Base-by-base conservation (phyloP, 2,329 filamentous ascomycete species). In the Arachnopeziza araneosa region DNA sequence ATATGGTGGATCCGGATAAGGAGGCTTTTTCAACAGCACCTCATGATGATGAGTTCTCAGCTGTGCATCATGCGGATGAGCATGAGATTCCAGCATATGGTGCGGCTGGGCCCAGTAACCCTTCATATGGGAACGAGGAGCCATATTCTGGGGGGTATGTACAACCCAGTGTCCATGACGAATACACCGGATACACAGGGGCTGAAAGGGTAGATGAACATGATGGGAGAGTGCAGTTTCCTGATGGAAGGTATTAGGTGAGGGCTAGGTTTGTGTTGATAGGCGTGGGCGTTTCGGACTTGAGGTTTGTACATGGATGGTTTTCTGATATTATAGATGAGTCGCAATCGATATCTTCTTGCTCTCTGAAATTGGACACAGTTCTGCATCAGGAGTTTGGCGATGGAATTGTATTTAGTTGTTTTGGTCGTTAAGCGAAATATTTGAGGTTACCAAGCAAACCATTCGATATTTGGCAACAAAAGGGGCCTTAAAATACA, bases 21-120 rank as follows among this genome's bases (percentile, higher is more conserved):
- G 84, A 85, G 26, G 85, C 85, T 61, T 88, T 88, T 75, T 86
- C 83, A 59, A 86, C 85, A 73, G 83, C 83, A 17, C 83, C 83
- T n/a, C 82, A 85, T 69, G 84, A 85, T 67, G 85, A 88, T 64
- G 85, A 87, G 51, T 88, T 88, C 68, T 82, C 84, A 55, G 83
- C 82, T 17, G 79, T 87, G 63, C 79, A 85, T 72, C 77, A 83
- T 63, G 73, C 59, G 8, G 71, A 72, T 54, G 65, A 68, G 7
- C 66, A 70, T 26, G 69, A 70, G 24, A 57, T 63, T 44, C 65
- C 60, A 23, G 60, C 63, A 14, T 62, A 66, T 26, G 59, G 58
- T 8, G 52, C 30, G 24, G 56, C 56, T 63, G 56, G 12, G 52
- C 58, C 19, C 17, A 51, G 44, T 30, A 54, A 61, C 44, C 51